Percentiles rank a stretch among this genome's conserved stretches.
Evolutionary conservation across 2,329 filamentous ascomycete genomes (phyloP).

Genomic region (Hypocrella siamensis): DNA sequence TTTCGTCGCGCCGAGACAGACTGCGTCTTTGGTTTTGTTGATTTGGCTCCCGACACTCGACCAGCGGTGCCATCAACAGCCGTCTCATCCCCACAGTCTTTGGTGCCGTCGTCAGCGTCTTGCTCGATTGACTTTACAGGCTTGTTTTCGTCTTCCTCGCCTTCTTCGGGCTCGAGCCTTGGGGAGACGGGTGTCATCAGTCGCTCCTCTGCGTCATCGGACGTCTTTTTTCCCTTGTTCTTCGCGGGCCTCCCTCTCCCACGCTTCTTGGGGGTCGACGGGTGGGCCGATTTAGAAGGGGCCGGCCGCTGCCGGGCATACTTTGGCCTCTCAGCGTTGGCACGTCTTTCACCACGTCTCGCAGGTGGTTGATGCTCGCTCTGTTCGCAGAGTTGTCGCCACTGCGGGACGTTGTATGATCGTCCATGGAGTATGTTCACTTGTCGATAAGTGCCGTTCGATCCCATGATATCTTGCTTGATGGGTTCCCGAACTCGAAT

Average conservation of each 20-base stretch:
- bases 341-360: slow-evolving; percentile 65
- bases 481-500: slow-evolving; percentile 94
- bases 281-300: slow-evolving; percentile 14
- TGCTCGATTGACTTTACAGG: slow-evolving; percentile 34
- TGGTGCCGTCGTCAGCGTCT: slow-evolving; percentile 25
- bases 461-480: slow-evolving; percentile 94
- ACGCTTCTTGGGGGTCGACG: slow-evolving; percentile 21
- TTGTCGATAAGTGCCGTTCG: slow-evolving; percentile 88
- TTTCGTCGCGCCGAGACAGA: slow-evolving; percentile 79
- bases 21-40: slow-evolving; percentile 44
- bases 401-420: slow-evolving; percentile 92
- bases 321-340: slow-evolving; percentile 39
- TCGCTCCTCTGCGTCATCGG: slow-evolving; percentile 29
- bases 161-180: slow-evolving; percentile 18
- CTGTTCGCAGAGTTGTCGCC: slow-evolving; percentile 85
- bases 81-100: slow-evolving; percentile 27
- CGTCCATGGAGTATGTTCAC: slow-evolving; percentile 93
- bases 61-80: slow-evolving; percentile 13
- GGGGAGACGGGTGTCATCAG: slow-evolving; percentile 46
- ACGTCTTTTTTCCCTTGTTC: slow-evolving; percentile 20
- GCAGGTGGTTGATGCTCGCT: slow-evolving; percentile 93
- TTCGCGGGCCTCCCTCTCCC: slow-evolving; percentile 23
- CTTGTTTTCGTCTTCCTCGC: slow-evolving; percentile 13
- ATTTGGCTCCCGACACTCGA: slow-evolving; percentile 33
- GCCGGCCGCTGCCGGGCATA: slow-evolving; percentile 23